These are phyloP conservation scores for Candida sp. DNA, from an alignment of 1,139 yeast species.

Conservation along the genomic window DNA sequence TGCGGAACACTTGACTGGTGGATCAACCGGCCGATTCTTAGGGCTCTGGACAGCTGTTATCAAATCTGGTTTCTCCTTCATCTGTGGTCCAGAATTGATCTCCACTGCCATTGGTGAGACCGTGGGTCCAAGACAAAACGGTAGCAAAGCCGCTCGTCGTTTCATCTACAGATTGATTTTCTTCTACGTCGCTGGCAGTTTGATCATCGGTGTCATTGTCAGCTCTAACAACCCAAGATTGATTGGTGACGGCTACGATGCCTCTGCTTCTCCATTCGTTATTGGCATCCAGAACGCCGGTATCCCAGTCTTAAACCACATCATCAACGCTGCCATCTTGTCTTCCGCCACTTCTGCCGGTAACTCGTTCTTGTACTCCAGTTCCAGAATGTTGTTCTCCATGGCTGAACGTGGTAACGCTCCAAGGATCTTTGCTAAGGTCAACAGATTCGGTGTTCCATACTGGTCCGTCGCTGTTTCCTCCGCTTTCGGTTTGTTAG, in stretches of 20 bases:
- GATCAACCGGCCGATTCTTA: constrained; percentile 61
- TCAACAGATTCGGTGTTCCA: constrained; percentile 73
- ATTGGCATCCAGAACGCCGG: constrained; percentile 61
- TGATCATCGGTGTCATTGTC: constrained; percentile 52
- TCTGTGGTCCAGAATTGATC: constrained; percentile 41
- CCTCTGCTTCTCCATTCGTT: constrained; percentile 56
- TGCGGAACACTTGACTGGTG: constrained; percentile 44
- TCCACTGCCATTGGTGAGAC: constrained; percentile 49
- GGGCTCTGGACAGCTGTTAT: constrained; percentile 47
- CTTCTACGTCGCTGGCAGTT: constrained; percentile 51
- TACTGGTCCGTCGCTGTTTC: constrained; percentile 43
- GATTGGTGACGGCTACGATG: constrained; percentile 37
- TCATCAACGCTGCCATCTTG: constrained; percentile 71
- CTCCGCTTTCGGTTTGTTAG: constrained; percentile 45
- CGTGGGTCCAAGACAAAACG: constrained; percentile 46
- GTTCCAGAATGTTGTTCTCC: constrained; percentile 70
- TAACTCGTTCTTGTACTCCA: constrained; percentile 67
- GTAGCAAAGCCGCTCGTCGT: constrained; percentile 50
- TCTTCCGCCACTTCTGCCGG: constrained; percentile 75
- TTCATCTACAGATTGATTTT: constrained; percentile 51
- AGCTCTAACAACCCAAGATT: constrained; percentile 34
- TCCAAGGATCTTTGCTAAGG: constrained; percentile 56
- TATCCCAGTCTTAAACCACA: constrained; percentile 62
- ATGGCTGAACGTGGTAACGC: constrained; percentile 67
- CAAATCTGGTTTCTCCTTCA: constrained; percentile 41